Base-by-base conservation (phyloP, 2,329 filamentous ascomycete genomes). In the Hypoxylon sp. region DNA sequence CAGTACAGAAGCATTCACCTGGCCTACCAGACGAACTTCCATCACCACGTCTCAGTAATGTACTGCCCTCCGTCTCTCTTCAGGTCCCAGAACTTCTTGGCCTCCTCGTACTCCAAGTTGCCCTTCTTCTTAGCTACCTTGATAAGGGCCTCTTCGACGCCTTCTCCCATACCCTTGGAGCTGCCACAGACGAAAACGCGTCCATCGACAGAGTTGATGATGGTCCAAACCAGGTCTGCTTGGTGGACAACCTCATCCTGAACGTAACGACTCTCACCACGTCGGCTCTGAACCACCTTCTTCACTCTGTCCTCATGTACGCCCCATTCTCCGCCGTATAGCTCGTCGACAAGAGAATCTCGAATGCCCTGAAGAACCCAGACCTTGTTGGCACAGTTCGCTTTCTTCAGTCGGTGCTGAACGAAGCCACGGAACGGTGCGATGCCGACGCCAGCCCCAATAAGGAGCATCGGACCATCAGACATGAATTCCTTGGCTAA, bases 401-500 rank as follows among this genome's bases (percentile, higher is more conserved):
- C 78, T 7, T 77, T 79, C 69, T 79, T 79, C 53, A 78, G 73
- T 1, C 76, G 67, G 64, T 96, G 93, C 81, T 98, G 92, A 46
- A 99, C 96, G 78, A 99, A 99, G 62, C 96, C 96, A 51, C 96
- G 90, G 89, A 99, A 99, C 0, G 96, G 96, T 9, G 96, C 96
- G 79, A 99, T 95, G 69, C 96, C 96, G 21, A 99, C 96, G 59
- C 96, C 96, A 3, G 96, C 96, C 30, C 96, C 96, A 73, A 99
- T 97, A 50, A 99, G 87, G 37, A 99, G 89, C 96, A 99, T 99
- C 0, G 96, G 96, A 0, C 96, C 96, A 77, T 99, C 95, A 2
- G 92, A 90, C 55, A 93, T 91, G 76, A 98, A 99, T 76, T 97
- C 90, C 76, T 90, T 91, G 9, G 94, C 96, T 1, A 99, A 86